phyloP scores from a whole-genome alignment of 2,329 filamentous ascomycete genomes.

The Pseudogymnoascus sp. region DNA sequence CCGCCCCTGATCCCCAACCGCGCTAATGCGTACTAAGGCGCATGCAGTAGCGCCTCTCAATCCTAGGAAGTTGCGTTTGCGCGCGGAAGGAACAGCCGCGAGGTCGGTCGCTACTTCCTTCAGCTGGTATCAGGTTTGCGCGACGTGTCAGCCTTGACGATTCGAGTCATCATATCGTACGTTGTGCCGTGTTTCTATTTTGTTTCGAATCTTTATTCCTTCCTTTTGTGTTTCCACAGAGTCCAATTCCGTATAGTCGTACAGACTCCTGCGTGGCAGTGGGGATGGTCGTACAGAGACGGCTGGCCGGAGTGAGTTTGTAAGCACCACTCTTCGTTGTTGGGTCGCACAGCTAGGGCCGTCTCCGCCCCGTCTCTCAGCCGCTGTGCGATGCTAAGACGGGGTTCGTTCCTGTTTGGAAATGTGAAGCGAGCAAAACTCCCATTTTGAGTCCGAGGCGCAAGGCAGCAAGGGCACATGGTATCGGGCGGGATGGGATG shows the following conservation, averaged over 20 bases:
- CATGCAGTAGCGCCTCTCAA: background rate
- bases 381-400: background rate
- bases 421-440: background rate
- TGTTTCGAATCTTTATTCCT: background rate
- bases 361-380: background rate
- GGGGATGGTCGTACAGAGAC: background rate
- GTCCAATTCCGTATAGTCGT: background rate
- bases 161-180: background rate
- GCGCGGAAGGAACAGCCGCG: background rate
- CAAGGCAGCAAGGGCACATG: background rate
- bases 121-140: background rate
- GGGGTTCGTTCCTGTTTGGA: background rate
- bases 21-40: background rate
- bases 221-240: background rate
- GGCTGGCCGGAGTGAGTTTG: background rate
- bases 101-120: background rate
- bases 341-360: background rate
- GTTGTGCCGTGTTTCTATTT: conserved; percentile 2
- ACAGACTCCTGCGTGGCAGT: background rate
- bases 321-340: background rate
- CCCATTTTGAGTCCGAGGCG: background rate
- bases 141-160: background rate
- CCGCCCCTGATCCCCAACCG: background rate
- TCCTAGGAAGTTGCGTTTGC: background rate
- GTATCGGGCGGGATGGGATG: background rate